Base-by-base conservation (phyloP, 768 basidiomycete species). In the Neoboletus brunneissimus region DNA sequence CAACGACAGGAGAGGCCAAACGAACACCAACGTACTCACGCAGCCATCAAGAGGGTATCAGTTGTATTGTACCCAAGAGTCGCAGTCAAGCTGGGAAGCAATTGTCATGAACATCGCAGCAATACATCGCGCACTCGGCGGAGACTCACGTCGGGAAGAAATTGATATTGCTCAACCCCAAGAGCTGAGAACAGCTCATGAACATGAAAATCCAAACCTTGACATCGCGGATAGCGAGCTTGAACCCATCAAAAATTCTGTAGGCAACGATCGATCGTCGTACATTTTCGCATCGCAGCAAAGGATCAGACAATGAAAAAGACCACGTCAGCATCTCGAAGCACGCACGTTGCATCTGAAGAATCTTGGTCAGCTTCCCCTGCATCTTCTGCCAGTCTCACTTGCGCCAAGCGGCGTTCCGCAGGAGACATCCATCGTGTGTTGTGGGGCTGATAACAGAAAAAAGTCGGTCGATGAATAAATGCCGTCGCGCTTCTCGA, bases 371-470 rank as follows among this genome's bases (percentile, higher is more conserved):
- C 86, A 0, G 84, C 85, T 67, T 87, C 84, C 3, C 86, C 85
- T 9, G 81, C 81, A 62, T 87, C 86, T 66, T 88, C 85, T 0
- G 86, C 82, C 9, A 87, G 75, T 15, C 86, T 81, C n/a, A 78
- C 82, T 72, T 85, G 85, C 5, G 83, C 85, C 34, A 88, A 74
- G n/a, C 77, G 79, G 20, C 78, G 73, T 57, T 87, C 80, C 7
- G 74, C 68, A 0, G 76, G 65, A 10, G 77, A 70, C 32, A 87
- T 64, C 86, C 85, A 87, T 37, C 76, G 72, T 0, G 85, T 88
- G 59, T 87, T 88, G 57, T 81, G 62, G 1, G 84, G 84, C 83
- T 86, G 29, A 20, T 2, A 27, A 45, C 18, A 6, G 23, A 42
- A 42, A 41, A 6, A n/a, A 34, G 3, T 46, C 20, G 5, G 16